Conservation (phyloP, 1,284 basidiomycete genomes). For the Apiotrichum gracile region DNA sequence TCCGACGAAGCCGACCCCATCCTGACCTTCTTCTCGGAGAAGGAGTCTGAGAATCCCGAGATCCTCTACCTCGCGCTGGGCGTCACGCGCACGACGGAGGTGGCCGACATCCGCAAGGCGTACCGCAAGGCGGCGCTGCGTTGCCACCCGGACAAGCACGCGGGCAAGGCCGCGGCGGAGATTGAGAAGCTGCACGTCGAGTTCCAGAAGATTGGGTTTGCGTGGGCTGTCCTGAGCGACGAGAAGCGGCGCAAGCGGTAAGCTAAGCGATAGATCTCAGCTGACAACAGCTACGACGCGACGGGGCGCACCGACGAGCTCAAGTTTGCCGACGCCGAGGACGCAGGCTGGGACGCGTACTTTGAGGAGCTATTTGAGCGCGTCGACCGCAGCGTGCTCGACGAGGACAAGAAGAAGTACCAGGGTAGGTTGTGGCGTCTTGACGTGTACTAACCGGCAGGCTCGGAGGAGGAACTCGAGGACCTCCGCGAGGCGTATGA, state of each 20-base stretch:
- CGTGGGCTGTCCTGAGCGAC: slow-evolving; percentile 79
- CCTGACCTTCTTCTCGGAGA: slow-evolving; percentile 66
- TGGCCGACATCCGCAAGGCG: slow-evolving; percentile 69
- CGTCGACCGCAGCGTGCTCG: slow-evolving; percentile 74
- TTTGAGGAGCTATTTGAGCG: slow-evolving; percentile 81
- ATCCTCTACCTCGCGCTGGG: slow-evolving; percentile 66
- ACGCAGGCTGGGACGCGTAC: slow-evolving; percentile 87
- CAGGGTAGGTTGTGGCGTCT: slow-evolving; percentile 59
- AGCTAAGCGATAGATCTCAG: not conserved
- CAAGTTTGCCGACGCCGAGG: slow-evolving; percentile 60
- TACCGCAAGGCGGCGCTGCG: slow-evolving; percentile 76
- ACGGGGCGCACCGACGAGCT: slow-evolving; percentile 79
- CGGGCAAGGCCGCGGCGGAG: slow-evolving; percentile 55
- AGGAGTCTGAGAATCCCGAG: slow-evolving; percentile 47
- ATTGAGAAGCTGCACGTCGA: slow-evolving; percentile 61
- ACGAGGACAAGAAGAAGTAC: slow-evolving; percentile 84
- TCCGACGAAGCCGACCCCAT: slow-evolving; percentile 63
- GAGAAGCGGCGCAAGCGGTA: slow-evolving; percentile 60
- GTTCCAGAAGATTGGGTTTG: slow-evolving; percentile 87
- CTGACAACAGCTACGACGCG: slow-evolving; percentile 58
- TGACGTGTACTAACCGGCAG: slow-evolving; percentile 48
- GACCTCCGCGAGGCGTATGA: slow-evolving; percentile 72
- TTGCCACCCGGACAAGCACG: slow-evolving; percentile 84
- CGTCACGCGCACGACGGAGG: slow-evolving; percentile 54
- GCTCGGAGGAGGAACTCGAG: slow-evolving; percentile 70